Evolutionary conservation across 2,329 filamentous ascomycete species (phyloP).

Genomic region (Xylariales sp.): DNA sequence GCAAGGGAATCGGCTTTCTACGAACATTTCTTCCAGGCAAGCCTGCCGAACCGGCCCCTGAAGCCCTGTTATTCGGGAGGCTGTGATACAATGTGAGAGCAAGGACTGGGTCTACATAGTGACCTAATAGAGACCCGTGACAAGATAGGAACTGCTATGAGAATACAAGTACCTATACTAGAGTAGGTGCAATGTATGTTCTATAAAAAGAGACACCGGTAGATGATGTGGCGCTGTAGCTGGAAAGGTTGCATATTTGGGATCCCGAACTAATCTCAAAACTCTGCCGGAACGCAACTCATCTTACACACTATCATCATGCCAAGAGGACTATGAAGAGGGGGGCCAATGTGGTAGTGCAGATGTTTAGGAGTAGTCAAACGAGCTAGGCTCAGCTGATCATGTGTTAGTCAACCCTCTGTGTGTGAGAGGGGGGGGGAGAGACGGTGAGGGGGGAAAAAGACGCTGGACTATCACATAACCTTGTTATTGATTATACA

Average conservation of each 20-base stretch:
- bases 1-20: conserved; percentile 20
- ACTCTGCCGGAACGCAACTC: conserved; percentile 8
- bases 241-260: conserved; percentile 11
- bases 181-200: neutral
- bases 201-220: conserved; percentile 31
- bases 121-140: neutral
- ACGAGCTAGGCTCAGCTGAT: no score
- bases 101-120: neutral
- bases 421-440: no score
- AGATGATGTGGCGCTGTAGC: conserved; percentile 36
- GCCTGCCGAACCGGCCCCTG: neutral
- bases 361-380: no score
- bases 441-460: no score
- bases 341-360: neutral
- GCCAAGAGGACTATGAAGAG: neutral
- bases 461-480: no score
- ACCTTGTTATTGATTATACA: no score
- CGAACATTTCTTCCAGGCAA: conserved; percentile 15
- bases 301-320: neutral
- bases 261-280: conserved; percentile 21
- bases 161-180: neutral
- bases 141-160: neutral
- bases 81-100: neutral
- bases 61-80: neutral
- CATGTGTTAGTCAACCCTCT: no score